Base-by-base conservation (phyloP, 129 eudicot species). In the Pittosporum tobira region DNA sequence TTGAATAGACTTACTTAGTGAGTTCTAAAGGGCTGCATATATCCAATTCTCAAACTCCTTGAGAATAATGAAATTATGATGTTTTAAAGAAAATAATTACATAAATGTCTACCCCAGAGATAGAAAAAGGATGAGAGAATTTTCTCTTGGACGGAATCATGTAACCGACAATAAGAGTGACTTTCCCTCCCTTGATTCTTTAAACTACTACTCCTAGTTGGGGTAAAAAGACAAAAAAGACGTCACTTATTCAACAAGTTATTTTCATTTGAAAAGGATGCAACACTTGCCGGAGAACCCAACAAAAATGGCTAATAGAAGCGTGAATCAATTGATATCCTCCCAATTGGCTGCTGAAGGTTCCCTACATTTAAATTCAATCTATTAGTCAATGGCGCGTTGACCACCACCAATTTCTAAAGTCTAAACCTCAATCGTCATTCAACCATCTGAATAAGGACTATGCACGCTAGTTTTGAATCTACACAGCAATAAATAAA, bases 401-500 rank as follows among this genome's bases (percentile, higher is more conserved):
- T 47, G 6, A 12, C 51, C 0, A 46, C 6, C 12, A 14, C 0
- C 26, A 19, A 47, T 51, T 25, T 25, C 20, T 51, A 51, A n/a
- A n/a, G 57, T 14, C 11, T 26, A 26, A n/a, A 18, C n/a, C n/a
- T n/a, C n/a, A n/a, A 52, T 27, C 3, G 46, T 26, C 27, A n/a
- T 52, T 1, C 5, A 13, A 50, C 56, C 34, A 22, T 14, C 36
- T 50, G 13, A 51, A 26, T 13, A n/a, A 27, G 40, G 40, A 9
- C 10, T 23, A 11, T 12, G 34, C 19, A 25, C 6, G 38, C 65
- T 47, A 67, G 6, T 59, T 25, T 59, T 26, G 21, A 36, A 68
- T 48, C 49, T 71, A 64, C 76, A 71, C 14, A 16, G 51, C 51
- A 45, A 11, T 26, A 19, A 61, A 62, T 43, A 53, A 44, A 61